Evolutionary conservation across 2,329 filamentous ascomycete genomes (phyloP).

Genomic region (Phialemoniopsis sp.): DNA sequence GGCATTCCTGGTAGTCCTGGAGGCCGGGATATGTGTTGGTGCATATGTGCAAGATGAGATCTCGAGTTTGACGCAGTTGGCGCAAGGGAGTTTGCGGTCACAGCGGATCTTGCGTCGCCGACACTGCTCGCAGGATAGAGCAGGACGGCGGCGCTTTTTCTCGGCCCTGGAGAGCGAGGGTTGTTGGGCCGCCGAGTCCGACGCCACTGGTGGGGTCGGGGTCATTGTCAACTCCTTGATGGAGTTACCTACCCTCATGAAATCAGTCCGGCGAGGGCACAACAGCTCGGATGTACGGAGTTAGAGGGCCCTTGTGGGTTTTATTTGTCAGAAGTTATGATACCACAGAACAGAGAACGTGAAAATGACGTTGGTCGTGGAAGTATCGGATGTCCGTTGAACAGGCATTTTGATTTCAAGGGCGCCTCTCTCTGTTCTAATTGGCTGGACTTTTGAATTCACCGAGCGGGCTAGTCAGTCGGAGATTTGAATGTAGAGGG

Average conservation of each 20-base stretch:
- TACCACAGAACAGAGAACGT: too few relatives aligned
- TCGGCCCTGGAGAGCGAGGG: conserved; percentile 3
- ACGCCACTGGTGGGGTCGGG: background rate
- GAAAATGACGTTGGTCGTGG: too few relatives aligned
- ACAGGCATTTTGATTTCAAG: too few relatives aligned
- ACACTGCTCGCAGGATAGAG: conserved; percentile 34
- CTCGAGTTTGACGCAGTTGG: conserved; percentile 30
- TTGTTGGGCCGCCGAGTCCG: background rate
- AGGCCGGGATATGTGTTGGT: conserved; percentile 7
- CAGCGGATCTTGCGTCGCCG: conserved; percentile 39
- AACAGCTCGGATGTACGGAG: too few relatives aligned
- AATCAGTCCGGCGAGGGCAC: background rate
- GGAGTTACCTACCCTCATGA: background rate
- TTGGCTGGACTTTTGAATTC: too few relatives aligned
- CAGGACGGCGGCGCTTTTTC: conserved; percentile 9
- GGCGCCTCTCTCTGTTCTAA: too few relatives aligned
- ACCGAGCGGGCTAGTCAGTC: too few relatives aligned
- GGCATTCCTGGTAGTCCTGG: background rate
- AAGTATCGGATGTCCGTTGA: too few relatives aligned
- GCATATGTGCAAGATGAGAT: background rate
- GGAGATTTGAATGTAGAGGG: too few relatives aligned
- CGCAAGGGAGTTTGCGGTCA: conserved; percentile 32
- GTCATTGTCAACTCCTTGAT: background rate
- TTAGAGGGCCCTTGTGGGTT: background rate
- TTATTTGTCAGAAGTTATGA: too few relatives aligned